Base-by-base conservation (phyloP, 805 yeast genomes). In the Ogataea nitratoaversa region DNA sequence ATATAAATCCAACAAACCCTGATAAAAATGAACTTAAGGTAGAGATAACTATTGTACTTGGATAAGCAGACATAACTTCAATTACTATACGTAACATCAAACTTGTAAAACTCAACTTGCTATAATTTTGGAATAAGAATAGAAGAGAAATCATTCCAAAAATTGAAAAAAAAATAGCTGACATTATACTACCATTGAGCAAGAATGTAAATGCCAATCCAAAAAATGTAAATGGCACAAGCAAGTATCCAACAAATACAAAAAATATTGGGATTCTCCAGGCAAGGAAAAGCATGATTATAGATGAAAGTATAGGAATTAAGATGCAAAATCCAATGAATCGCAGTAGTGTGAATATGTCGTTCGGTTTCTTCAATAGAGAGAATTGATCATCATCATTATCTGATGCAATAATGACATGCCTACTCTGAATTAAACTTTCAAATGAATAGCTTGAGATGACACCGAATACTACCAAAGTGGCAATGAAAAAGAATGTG, bases 1-100 rank as follows among this genome's bases (percentile, higher is more conserved):
- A 73, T 50, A 85, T 76, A 33, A 88, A 64, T 1, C 80, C 72
- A 8, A 82, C 70, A 52, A 88, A 78, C 1, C 78, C 83, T 0
- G 66, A 52, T 5, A 52, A 8, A 4, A 88, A 31, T 1, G 86
- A 53, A 32, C 61, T 52, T 13, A 56, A 16, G 11, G 50, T 40
- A 5, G 65, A 57, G 2, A 82, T 74, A 9, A 78, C 30, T 33
- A 85, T 54, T 0, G 87, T 78, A 7, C 89, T 79, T 8, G 95
- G 95, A 52, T 81, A 80, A 27, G 68, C 57, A 45, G 74, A 74
- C 77, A 85, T 81, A 5, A 85, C 95, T 53, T 81, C 86, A 49
- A 90, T 81, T n/a, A 84, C 77, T 2, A 59, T 50, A 30, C 56
- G 49, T 30, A 61, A 38, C 46, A 59, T 47, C 11, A 53, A 19